These are phyloP conservation scores for Coemansia aciculifera DNA, from an alignment of 192 early-diverging fungal species.

Conservation along the genomic window DNA sequence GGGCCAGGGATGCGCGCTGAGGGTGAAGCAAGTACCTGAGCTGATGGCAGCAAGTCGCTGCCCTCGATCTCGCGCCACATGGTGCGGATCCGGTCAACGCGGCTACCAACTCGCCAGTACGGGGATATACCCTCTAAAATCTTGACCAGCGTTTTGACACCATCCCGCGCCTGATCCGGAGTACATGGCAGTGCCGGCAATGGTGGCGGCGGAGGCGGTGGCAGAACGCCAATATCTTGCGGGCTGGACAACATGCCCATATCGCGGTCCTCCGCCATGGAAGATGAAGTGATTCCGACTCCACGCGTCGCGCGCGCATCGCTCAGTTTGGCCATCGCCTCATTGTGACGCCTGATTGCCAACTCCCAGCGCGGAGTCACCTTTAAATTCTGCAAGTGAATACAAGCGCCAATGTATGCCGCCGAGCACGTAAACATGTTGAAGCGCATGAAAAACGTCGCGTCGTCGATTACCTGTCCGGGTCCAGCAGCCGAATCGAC, in stretches of 20 bases:
- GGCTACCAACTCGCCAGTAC: constrained; percentile 43
- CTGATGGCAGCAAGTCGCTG: constrained; percentile 14
- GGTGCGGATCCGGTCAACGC: constrained; percentile 28
- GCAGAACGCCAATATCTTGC: constrained; percentile 29
- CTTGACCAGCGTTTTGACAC: constrained; percentile 36
- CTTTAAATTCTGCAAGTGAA: constrained; percentile 43
- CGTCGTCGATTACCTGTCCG: constrained; percentile 39
- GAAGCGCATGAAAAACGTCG: constrained; percentile 45
- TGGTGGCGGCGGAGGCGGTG: constrained; percentile 24
- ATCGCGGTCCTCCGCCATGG: constrained; percentile 10
- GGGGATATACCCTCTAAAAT: constrained; percentile 39
- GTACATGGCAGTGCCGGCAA: constrained; percentile 42
- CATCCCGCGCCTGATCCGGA: constrained; percentile 40
- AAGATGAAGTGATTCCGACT: not conserved
- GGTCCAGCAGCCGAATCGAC: constrained; percentile 27
- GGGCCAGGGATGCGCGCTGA: constrained; percentile 9
- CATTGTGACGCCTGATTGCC: constrained; percentile 20
- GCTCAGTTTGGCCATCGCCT: constrained; percentile 24
- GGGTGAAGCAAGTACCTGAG: constrained; percentile 3
- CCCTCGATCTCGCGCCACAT: constrained; percentile 42
- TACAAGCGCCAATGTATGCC: constrained; percentile 27
- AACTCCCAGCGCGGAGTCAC: constrained; percentile 40
- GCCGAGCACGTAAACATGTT: constrained; percentile 40
- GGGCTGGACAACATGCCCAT: constrained; percentile 30
- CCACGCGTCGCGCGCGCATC: constrained; percentile 19